phyloP scores from a whole-genome alignment of 83 land plant genomes.

The Diphasiastrum complanatum region DNA sequence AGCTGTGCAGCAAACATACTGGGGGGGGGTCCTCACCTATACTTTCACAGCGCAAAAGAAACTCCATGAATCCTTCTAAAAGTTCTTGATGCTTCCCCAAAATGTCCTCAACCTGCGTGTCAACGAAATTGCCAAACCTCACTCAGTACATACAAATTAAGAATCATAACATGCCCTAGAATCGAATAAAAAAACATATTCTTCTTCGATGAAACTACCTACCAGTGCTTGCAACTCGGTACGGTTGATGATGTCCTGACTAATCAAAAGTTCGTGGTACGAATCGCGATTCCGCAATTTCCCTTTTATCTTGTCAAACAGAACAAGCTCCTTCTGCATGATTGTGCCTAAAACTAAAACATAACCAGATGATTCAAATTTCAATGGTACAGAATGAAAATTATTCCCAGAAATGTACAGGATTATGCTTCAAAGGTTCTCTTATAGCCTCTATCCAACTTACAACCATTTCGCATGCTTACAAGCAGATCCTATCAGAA shows the following conservation, averaged over 20 bases:
- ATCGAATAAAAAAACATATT: too few relatives aligned
- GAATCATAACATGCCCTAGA: too few relatives aligned
- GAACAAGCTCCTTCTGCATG: background rate
- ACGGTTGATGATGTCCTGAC: slow-evolving; percentile 31
- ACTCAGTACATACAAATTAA: too few relatives aligned
- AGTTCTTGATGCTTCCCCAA: slow-evolving; percentile 35
- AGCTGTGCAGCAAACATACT: background rate
- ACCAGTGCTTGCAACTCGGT: slow-evolving; percentile 31
- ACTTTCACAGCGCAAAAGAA: slow-evolving; percentile 28
- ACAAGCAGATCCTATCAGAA: too few relatives aligned
- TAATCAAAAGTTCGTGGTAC: slow-evolving; percentile 32
- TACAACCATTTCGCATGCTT: too few relatives aligned
- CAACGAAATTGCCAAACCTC: too few relatives aligned
- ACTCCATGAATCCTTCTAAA: slow-evolving; percentile 39
- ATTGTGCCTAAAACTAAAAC: background rate
- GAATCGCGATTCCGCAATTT: slow-evolving; percentile 26
- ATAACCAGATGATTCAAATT: background rate
- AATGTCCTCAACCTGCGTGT: slow-evolving; percentile 28
- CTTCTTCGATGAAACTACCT: too few relatives aligned
- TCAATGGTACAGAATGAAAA: too few relatives aligned
- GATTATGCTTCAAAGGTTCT: too few relatives aligned
- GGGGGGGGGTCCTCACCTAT: slow-evolving; percentile 15
- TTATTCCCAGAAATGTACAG: too few relatives aligned
- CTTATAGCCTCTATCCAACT: too few relatives aligned
- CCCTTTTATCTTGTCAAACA: slow-evolving; percentile 19